Percentiles rank a stretch among this genome's conserved stretches.
Evolutionary conservation across 257 asterid species (phyloP).

Genomic region (Sherardia arvensis): DNA sequence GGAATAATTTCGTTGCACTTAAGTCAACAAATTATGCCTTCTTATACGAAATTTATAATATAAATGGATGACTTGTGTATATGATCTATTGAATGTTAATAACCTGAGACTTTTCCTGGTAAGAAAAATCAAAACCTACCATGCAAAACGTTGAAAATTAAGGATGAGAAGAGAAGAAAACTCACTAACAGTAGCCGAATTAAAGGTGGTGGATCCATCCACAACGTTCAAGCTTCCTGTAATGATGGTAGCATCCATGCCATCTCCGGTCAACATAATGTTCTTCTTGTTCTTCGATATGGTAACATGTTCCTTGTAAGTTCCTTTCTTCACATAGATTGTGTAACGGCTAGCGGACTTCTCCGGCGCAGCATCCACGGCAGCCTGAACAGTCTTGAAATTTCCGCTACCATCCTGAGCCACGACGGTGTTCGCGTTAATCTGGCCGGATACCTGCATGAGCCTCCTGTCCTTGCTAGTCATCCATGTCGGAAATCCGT

Average conservation of each 20-base stretch:
- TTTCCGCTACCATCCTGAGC: constrained; percentile 31
- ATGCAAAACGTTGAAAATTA: neutral
- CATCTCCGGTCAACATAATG: constrained; percentile 35
- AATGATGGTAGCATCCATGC: constrained; percentile 25
- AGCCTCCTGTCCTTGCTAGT: constrained; percentile 14
- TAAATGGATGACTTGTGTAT: neutral
- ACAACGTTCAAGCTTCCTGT: constrained; percentile 26
- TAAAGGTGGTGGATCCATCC: constrained; percentile 26
- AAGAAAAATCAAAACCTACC: neutral
- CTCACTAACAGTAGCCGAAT: constrained; percentile 35
- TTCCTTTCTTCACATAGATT: constrained; percentile 24
- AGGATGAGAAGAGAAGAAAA: neutral
- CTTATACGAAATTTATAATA: too few relatives aligned
- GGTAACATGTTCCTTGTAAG: constrained; percentile 20
- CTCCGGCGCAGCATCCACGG: constrained; percentile 22
- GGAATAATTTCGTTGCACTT: neutral
- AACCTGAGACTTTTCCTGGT: too few relatives aligned
- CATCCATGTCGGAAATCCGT: constrained; percentile 22
- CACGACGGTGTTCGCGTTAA: constrained; percentile 24
- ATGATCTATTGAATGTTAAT: neutral
- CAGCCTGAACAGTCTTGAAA: constrained; percentile 16
- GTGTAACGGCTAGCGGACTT: constrained; percentile 17
- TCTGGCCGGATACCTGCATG: constrained; percentile 12
- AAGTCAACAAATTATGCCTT: neutral
- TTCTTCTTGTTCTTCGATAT: constrained; percentile 18